Percentiles rank a stretch among this genome's conserved stretches.
Conservation (phyloP, 305 asterid species). For the Solanum hybrid region DNA sequence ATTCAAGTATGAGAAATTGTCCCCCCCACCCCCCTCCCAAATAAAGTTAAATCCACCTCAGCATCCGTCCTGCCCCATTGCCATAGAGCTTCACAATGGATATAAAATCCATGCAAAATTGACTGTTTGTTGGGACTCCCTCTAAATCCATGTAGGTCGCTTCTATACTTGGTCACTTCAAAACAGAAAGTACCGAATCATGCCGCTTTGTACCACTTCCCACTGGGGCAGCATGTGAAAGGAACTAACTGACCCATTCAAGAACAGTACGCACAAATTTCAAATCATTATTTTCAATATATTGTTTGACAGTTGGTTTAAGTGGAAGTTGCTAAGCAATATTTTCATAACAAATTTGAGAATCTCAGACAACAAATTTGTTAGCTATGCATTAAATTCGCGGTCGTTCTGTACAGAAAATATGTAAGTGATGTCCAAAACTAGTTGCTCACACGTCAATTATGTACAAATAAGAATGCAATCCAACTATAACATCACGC, state of each 20-base stretch:
- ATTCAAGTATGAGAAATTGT: too few relatives aligned
- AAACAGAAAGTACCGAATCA: neutral
- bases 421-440: neutral
- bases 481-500: conserved; percentile 7
- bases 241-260: neutral
- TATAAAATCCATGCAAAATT: too few relatives aligned
- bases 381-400: neutral
- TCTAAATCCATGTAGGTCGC: too few relatives aligned
- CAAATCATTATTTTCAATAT: neutral
- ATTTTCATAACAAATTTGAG: neutral
- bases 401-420: neutral
- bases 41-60: too few relatives aligned
- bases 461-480: conserved; percentile 4
- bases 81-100: too few relatives aligned
- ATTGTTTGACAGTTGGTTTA: neutral
- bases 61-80: too few relatives aligned
- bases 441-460: neutral
- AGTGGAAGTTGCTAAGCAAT: neutral
- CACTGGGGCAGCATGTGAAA: neutral
- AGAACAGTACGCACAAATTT: neutral
- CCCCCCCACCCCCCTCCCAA: too few relatives aligned
- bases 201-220: neutral
- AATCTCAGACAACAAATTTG: neutral
- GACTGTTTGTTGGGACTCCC: too few relatives aligned
- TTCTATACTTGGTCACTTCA: neutral